These are phyloP conservation scores for Dioscorea zingiberensis DNA, from an alignment of 106 monocot species.

Conservation along the genomic window DNA sequence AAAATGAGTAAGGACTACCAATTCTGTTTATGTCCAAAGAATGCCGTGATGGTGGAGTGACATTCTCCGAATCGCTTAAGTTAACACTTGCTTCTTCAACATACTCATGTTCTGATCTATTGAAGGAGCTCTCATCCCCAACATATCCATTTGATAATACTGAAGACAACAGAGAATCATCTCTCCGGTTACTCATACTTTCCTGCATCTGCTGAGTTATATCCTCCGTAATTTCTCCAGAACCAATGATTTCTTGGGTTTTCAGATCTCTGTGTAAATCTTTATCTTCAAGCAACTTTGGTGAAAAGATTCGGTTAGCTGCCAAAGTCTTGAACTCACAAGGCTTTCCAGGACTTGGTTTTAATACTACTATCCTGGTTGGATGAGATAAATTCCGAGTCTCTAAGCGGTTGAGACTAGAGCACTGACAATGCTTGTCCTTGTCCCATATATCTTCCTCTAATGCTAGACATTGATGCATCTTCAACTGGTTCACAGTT, in stretches of 20 bases:
- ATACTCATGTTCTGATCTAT: slow-evolving; percentile 43
- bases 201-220: slow-evolving; percentile 41
- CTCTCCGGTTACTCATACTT: slow-evolving; percentile 37
- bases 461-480: slow-evolving; percentile 10
- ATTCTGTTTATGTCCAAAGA: slow-evolving; percentile 42
- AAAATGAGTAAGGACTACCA: slow-evolving; percentile 53
- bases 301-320: slow-evolving; percentile 4
- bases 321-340: slow-evolving; percentile 13
- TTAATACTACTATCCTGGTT: slow-evolving; percentile 91
- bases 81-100: slow-evolving; percentile 36
- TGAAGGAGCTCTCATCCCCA: slow-evolving; percentile 69
- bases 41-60: slow-evolving; percentile 47
- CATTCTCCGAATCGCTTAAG: slow-evolving; percentile 47
- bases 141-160: slow-evolving; percentile 55
- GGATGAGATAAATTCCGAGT: slow-evolving; percentile 47
- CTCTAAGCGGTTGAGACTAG: slow-evolving; percentile 20
- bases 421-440: slow-evolving; percentile 15
- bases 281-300: slow-evolving; percentile 2
- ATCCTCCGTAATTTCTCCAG: slow-evolving; percentile 43
- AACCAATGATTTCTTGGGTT: slow-evolving; percentile 11
- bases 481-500: slow-evolving; percentile 16
- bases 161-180: slow-evolving; percentile 57
- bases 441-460: slow-evolving; percentile 11
- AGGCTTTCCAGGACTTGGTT: slow-evolving; percentile 50
- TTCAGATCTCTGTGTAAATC: slow-evolving; percentile 9